Base-by-base conservation (phyloP, 495 filamentous ascomycete species). In the Hyaloscypha hepaticicola region DNA sequence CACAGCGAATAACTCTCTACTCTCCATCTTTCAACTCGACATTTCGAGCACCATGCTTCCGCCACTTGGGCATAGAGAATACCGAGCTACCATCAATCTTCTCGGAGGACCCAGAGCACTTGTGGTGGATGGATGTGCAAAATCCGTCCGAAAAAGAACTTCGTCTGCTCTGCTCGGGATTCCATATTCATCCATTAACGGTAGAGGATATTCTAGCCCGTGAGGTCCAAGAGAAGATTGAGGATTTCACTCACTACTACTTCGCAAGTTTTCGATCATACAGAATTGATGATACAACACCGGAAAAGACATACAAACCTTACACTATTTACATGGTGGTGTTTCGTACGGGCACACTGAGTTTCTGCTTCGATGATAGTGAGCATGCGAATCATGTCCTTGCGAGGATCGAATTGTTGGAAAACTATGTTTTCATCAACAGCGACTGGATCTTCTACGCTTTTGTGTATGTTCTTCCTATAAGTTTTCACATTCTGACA, bases 401-500 rank as follows among this genome's bases (percentile, higher is more conserved):
- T 61, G 89, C 90, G 78, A 85, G 94, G 72, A 96, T 98, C 69
- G 88, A 90, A 5, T 88, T 90, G 70, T 81, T 97, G 64, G 89
- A 93, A 69, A 93, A 97, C 69, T 95, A 96, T 70, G 88, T 96
- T 64, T 85, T 90, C 8, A 81, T 98, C 41, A 93, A 90, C 58
- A 91, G 91, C 66, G 93, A 98, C 75, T 98, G 94, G 94, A 93
- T 97, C 64, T 97, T 93, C 78, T 98, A 98, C 70, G 95, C 95
- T 49, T 86, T 97, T 76, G 96, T 97, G 89, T 92, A 78, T 83
- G 88, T 79, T 53, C 27, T 27, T 68, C 29, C 33, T 52, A 25
- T 11, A 38, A 3, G 8, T 26, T 1, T 45, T 56, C 12, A 45
- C 11, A 64, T 14, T 67, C 29, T 21, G 7, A 14, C 9, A 9